Conservation (phyloP, 768 basidiomycete genomes). For the Macrocybe gigantea region DNA sequence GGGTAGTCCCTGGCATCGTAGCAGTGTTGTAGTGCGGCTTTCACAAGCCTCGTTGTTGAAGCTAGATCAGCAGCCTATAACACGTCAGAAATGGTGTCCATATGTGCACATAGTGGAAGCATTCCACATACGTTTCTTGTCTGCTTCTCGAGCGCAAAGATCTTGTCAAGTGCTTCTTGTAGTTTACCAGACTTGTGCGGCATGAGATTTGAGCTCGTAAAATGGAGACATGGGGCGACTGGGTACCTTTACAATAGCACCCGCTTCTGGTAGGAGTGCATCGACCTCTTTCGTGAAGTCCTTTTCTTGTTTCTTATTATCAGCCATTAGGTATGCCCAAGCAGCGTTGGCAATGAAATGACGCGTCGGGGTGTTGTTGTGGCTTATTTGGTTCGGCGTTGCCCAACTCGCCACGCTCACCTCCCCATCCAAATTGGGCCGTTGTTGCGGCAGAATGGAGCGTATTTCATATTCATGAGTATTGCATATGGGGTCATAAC, state of each 20-base stretch:
- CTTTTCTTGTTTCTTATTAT: conserved; percentile 79
- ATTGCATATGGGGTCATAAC: conserved; percentile 23
- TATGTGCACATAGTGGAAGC: background rate
- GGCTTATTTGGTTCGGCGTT: conserved; percentile 19
- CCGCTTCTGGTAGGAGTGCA: conserved; percentile 63
- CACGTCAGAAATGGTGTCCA: background rate
- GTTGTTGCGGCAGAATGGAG: conserved; percentile 14
- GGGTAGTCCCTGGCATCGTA: conserved; percentile 68
- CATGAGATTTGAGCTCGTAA: background rate
- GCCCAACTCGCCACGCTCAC: conserved; percentile 23
- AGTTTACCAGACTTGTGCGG: conserved; percentile 71
- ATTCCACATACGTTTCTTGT: conserved; percentile 75
- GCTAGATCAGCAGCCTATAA: conserved; percentile 82
- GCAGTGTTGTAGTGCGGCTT: conserved; percentile 63
- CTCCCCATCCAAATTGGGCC: conserved; percentile 11
- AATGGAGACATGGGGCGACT: conserved; percentile 8
- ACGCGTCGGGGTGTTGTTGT: conserved; percentile 62
- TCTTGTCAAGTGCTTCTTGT: conserved; percentile 84
- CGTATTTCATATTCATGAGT: conserved; percentile 11
- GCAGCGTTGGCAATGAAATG: conserved; percentile 34
- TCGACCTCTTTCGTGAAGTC: conserved; percentile 86
- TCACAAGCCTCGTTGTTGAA: conserved; percentile 86
- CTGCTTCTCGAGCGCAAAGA: conserved; percentile 89
- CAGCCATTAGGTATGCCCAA: conserved; percentile 57
- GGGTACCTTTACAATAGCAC: conserved; percentile 65